Conservation (phyloP, 2,329 filamentous ascomycete species). For the Colletotrichum graminicola region DNA sequence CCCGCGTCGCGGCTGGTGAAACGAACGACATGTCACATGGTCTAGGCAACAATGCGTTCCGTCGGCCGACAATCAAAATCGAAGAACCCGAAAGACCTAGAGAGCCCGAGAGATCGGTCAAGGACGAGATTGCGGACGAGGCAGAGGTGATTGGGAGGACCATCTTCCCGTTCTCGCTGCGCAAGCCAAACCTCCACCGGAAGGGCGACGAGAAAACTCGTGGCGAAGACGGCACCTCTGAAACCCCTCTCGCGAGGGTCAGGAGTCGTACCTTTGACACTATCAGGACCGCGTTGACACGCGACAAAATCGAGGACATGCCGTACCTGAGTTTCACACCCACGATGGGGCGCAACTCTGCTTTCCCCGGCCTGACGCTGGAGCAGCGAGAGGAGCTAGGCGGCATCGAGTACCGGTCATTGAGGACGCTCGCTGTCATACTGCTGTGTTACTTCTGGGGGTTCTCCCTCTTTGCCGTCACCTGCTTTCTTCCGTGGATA, state of each 20-base stretch:
- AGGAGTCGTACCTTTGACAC: slow-evolving; percentile 67
- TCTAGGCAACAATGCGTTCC: slow-evolving; percentile 46
- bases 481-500: slow-evolving; percentile 87
- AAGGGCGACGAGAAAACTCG: slow-evolving; percentile 55
- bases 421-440: slow-evolving; percentile 87
- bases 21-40: slow-evolving; percentile 41
- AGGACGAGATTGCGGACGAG: slow-evolving; percentile 57
- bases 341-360: slow-evolving; percentile 92
- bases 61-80: slow-evolving; percentile 73
- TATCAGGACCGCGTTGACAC: slow-evolving; percentile 68
- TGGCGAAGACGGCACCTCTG: slow-evolving; percentile 47
- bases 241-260: slow-evolving; percentile 47
- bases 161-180: slow-evolving; percentile 57
- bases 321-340: slow-evolving; percentile 96
- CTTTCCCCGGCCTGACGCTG: slow-evolving; percentile 88
- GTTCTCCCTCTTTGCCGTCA: slow-evolving; percentile 82
- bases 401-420: slow-evolving; percentile 93
- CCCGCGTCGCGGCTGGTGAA: slow-evolving; percentile 43
- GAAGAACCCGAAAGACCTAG: slow-evolving; percentile 69
- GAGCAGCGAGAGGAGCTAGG: slow-evolving; percentile 95
- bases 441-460: slow-evolving; percentile 84
- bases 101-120: slow-evolving; percentile 46
- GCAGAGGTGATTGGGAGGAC: slow-evolving; percentile 56
- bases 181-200: slow-evolving; percentile 57
- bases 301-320: slow-evolving; percentile 70